Evolutionary conservation across 1,284 basidiomycete genomes (phyloP), one percentile per base, ranked within the genome.

Genomic region (Leccinum huronense): DNA sequence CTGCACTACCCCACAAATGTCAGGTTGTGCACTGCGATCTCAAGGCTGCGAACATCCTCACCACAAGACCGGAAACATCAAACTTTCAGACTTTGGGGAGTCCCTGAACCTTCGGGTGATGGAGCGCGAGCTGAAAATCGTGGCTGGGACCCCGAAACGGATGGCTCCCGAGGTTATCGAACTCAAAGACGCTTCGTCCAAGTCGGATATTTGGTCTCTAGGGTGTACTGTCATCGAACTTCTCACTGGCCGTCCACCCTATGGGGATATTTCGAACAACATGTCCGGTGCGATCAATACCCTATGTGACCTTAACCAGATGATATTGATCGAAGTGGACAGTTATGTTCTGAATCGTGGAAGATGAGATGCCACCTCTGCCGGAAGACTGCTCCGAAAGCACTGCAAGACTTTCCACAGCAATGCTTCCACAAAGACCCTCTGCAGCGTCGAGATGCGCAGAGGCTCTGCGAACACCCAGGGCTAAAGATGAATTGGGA

Each of bases 41-140:
- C 76, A 99, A 99, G 79, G 96, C 97, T 2, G 97, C 97, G 63
- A 99, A 98, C 77, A 98, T 99, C 75, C 85, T 99, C 51, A 98
- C 97, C 60, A 98, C 97, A 94, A 95, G 79, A 93, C 90, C 64
- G 97, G 97, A 36, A 98, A 99, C 75, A 93, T 98, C 77, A 99
- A 99, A 80, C 84, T 99, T 11, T 96, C 96, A 38, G 97, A 99
- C 78, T 98, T 99, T 78, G 97, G 97, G 65, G 93, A 98, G 13
- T 98, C 95, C n/a, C 91, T 98, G 60, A 98, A 97, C 67, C 90
- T 99, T 78, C 93, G 97, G 71, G 97, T 96, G 1, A 89, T 98
- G 82, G 95, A 95, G 70, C 82, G 91, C 58, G 93, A 94, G 76
- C 87, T 88, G 72, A 91, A 94, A 75, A 87, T 91, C 70, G 91